Base-by-base conservation (phyloP, 495 filamentous ascomycete species). In the Hypoxylon rickii region DNA sequence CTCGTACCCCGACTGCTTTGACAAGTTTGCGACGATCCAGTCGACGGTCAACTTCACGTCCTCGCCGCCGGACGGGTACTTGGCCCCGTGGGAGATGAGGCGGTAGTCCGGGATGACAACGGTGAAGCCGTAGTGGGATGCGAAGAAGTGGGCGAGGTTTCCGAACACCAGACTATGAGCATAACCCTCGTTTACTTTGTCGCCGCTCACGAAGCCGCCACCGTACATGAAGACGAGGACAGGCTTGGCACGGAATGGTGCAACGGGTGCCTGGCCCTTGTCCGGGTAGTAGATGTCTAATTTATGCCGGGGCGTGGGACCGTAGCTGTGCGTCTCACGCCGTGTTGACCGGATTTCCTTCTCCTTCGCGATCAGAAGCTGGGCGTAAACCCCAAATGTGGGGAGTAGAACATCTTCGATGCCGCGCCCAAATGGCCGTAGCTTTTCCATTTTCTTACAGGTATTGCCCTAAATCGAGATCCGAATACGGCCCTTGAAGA, bases 151-250 rank as follows among this genome's bases (percentile, higher is more conserved):
- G 3, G 71, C 75, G 5, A 76, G 33, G 40, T 76, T 78, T 15
- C 53, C 49, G 39, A 73, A 74, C 0, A 73, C 48, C 17, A 78
- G 39, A 6, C 63, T 58, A 11, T 68, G 61, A 0, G 67, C 58
- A 15, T 64, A 63, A 4, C 49, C 36, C 19, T 69, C 63, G 8
- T 65, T 58, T 19, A 68, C 67, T 29, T 65, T 69, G 20, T 61
- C 49, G 6, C 75, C 75, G 36, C 57, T 16, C 10, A 69, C 58
- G 26, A 77, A 65, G 22, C 75, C 75, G 38, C 75, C 75, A 15
- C 75, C 75, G 47, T 78, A 72, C 7, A 75, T 38, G 61, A 74
- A 78, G 11, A 76, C 42, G 44, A 78, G 67, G 7, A 78, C 70
- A 21, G 66, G 60, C 24, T 65, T 49, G 2, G 60, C 46, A 21